Evolutionary conservation across 169 alveolate genomes (phyloP).

Genomic region (Plasmodium malariae): DNA sequence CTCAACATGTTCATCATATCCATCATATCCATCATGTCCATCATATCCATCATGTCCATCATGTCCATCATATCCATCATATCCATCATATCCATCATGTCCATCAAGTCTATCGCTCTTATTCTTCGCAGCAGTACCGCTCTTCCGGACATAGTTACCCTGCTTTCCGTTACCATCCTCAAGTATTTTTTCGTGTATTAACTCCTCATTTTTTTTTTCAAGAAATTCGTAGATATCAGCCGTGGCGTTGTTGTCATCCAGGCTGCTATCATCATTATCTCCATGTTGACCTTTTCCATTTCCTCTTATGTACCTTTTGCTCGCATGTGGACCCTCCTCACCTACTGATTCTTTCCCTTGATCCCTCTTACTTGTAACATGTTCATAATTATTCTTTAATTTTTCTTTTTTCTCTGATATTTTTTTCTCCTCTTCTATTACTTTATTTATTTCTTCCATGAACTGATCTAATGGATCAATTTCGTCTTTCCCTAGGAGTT

Average conservation of each 20-base stretch:
- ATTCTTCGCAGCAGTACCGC: not conserved
- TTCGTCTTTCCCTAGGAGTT: not conserved
- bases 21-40: not conserved
- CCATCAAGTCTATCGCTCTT: not conserved
- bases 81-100: not conserved
- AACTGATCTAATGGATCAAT: constrained; percentile 72
- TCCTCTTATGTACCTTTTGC: not conserved
- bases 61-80: not conserved
- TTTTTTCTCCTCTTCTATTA: constrained; percentile 59
- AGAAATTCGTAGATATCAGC: constrained; percentile 73
- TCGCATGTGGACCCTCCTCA: not conserved
- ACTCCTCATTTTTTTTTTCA: constrained; percentile 45
- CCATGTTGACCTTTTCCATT: not conserved
- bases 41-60: not conserved
- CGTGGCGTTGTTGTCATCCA: constrained; percentile 75
- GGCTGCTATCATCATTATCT: constrained; percentile 20
- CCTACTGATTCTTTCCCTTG: not conserved
- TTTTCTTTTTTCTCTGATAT: constrained; percentile 14
- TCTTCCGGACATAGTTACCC: not conserved
- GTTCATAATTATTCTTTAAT: not conserved
- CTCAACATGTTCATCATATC: not conserved
- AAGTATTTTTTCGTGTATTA: constrained; percentile 9
- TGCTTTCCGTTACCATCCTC: not conserved
- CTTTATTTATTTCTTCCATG: constrained; percentile 75
- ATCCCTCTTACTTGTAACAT: not conserved